Conservation (phyloP, 768 basidiomycete genomes). For the Lyophyllum shimeji region DNA sequence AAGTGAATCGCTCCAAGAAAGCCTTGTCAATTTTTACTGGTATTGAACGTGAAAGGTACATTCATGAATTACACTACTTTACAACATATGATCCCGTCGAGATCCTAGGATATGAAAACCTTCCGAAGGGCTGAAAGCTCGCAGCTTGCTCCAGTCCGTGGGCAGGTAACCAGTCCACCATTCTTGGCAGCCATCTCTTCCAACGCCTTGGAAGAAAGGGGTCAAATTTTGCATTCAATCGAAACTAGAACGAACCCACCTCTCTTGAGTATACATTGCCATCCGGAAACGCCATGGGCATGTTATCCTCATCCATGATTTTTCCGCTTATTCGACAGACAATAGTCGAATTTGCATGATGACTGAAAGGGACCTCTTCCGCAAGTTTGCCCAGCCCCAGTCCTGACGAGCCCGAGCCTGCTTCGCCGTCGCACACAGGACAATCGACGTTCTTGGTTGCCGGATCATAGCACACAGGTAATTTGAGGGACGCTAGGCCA, state of each 20-base stretch:
- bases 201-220: constrained; percentile 58
- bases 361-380: constrained; percentile 84
- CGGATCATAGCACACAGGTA: constrained; percentile 76
- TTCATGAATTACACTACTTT: neutral
- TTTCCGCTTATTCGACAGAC: constrained; percentile 89
- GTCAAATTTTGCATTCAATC: constrained; percentile 3
- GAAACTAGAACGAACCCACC: constrained; percentile 40
- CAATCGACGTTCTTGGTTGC: constrained; percentile 78
- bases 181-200: constrained; percentile 85
- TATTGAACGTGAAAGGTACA: too few species aligned
- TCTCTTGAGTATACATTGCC: constrained; percentile 94
- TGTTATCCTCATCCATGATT: constrained; percentile 94
- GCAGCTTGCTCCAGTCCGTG: constrained; percentile 65
- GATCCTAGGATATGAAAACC: constrained; percentile 83
- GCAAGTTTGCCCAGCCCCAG: constrained; percentile 73
- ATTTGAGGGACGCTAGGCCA: constrained; percentile 87
- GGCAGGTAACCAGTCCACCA: constrained; percentile 81
- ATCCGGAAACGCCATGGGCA: constrained; percentile 88
- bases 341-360: constrained; percentile 94
- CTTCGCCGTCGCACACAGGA: constrained; percentile 79
- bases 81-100: neutral
- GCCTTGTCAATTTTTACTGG: too few species aligned
- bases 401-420: constrained; percentile 31
- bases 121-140: constrained; percentile 71
- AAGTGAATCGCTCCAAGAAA: too few species aligned